Evolutionary conservation across 1,284 basidiomycete genomes (phyloP), one percentile per base, ranked within the genome.

Genomic region (Cryptococcus sp.): DNA sequence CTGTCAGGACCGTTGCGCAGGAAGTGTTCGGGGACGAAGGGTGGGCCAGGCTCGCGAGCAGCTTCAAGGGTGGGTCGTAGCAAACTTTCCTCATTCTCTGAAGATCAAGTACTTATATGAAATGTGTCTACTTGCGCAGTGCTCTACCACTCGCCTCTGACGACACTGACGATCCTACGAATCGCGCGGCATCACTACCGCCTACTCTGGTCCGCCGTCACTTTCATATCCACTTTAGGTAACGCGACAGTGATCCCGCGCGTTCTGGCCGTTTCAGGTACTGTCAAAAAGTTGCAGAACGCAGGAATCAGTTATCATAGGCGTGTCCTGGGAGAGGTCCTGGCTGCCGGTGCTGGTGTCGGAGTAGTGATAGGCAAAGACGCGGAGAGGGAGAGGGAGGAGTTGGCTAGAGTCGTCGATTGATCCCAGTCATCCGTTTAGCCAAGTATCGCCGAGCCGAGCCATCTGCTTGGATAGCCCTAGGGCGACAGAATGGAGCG

Each of bases 11-110:
- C 17, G 52, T 52, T 11, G 64, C 73, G 17, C 63, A 67, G 53
- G 65, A 65, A 23, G 66, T 74, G n/a, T 77, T 73, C 55, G 75
- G 75, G 3, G 75, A 77, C 60, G 75, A 77, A 59, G 75, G 75
- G 0, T 77, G 75, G 75, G 72, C 69, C 0, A 56, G 75, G n/a
- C 57, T 77, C 5, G 69, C 72, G 8, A 72, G 69, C 52, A 66
- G 61, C 37, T 73, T 77, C 52, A 67, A 66, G 52, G 74, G 75
- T 77, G 57, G 53, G 72, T 55, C 7, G 16, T 13, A 3, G 43
- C 39, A 8, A 7, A 11, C 41, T 16, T 23, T 22, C 3, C 15
- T 10, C 25, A 40, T 25, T 10, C 5, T 22, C 44, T 52, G 29
- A 47, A 20, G 8, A 17, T 3, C 20, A 23, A 19, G 13, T 43